phyloP scores from a whole-genome alignment of 2,329 filamentous ascomycete species.

The Leptographium flavum region DNA sequence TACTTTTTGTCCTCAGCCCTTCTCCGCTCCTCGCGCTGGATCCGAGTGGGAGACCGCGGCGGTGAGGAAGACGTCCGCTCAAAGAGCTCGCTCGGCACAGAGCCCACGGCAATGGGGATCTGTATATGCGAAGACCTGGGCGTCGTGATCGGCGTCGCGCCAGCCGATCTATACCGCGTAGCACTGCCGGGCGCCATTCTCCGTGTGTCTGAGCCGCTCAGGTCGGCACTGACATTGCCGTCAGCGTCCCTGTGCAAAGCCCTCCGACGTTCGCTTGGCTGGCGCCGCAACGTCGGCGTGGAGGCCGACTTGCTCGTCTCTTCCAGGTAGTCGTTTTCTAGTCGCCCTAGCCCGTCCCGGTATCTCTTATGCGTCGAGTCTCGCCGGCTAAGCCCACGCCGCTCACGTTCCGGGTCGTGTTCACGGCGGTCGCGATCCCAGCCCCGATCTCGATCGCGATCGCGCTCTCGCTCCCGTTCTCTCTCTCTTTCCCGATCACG shows the following conservation, averaged over 20 bases:
- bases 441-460: too few relatives aligned
- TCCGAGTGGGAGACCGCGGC: conserved; percentile 7
- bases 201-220: not conserved
- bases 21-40: conserved; percentile 1
- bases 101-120: not conserved
- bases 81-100: not conserved
- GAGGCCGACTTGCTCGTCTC: not conserved
- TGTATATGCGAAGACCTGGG: not conserved
- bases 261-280: not conserved
- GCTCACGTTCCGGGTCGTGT: conserved; percentile 1
- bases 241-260: not conserved
- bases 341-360: not conserved
- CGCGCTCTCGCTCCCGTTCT: conserved; percentile 4
- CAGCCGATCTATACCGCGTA: not conserved
- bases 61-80: not conserved
- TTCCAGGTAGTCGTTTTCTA: not conserved
- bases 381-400: not conserved
- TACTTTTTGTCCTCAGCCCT: conserved; percentile 12
- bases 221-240: too few relatives aligned
- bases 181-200: not conserved
- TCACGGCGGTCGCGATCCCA: conserved; percentile 1
- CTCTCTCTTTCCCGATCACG: conserved; percentile 2
- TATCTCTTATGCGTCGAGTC: not conserved
- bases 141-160: not conserved
- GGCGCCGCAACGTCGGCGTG: not conserved